Evolutionary conservation across 148 eudicot genomes (phyloP).

Genomic region (Rhododendron griersonianum): DNA sequence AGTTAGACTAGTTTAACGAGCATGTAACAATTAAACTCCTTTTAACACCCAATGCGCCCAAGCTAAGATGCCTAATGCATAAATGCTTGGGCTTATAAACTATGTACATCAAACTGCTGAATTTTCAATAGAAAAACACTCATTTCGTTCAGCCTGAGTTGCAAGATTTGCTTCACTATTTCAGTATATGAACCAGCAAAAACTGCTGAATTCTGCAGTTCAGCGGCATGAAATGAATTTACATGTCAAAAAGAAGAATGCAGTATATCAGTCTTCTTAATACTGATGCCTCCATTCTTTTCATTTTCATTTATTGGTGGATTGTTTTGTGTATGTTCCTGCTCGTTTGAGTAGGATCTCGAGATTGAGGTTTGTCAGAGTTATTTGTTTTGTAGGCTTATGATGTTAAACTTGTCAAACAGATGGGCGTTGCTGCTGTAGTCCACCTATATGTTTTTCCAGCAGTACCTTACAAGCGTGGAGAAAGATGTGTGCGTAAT

Average conservation of each 20-base stretch:
- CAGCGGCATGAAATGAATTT: neutral
- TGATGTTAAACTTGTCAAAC: constrained; percentile 19
- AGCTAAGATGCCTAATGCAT: neutral
- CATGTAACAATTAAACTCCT: neutral
- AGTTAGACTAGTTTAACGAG: neutral
- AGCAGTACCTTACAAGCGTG: constrained; percentile 87
- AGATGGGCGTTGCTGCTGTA: constrained; percentile 98
- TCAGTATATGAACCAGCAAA: neutral
- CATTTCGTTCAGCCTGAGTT: neutral
- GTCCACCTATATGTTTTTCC: constrained; percentile 95
- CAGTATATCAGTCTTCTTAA: neutral
- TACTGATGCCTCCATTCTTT: neutral
- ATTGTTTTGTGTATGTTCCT: neutral
- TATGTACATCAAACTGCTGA: neutral
- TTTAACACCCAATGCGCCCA: neutral
- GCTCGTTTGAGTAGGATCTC: neutral
- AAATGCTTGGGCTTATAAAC: neutral
- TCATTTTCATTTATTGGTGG: neutral
- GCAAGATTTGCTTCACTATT: neutral
- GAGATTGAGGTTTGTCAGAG: neutral
- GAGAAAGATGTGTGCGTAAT: constrained; percentile 92
- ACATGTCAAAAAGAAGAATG: neutral
- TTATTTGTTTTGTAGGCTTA: neutral
- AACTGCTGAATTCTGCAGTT: neutral
- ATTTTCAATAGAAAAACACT: neutral